phyloP scores from a whole-genome alignment of 768 basidiomycete species.

The Suillus weaverae region DNA sequence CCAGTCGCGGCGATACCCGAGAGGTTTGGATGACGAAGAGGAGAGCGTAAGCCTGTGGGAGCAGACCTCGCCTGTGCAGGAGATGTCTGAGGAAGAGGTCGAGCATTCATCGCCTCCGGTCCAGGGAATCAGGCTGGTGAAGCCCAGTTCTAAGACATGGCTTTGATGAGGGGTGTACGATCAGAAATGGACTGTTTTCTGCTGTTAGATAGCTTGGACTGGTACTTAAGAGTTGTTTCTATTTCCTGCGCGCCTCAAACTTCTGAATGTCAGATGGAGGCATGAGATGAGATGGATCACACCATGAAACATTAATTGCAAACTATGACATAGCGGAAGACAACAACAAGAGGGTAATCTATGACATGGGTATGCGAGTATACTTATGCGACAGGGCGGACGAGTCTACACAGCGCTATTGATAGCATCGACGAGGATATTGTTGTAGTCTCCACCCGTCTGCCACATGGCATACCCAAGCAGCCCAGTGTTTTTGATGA shows the following conservation, averaged over 20 bases:
- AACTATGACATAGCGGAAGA: not conserved
- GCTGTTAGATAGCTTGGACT: not conserved
- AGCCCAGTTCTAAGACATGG: constrained; percentile 22
- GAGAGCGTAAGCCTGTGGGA: constrained; percentile 61
- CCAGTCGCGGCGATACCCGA: constrained; percentile 50
- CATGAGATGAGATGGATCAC: not conserved
- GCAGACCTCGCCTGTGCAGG: constrained; percentile 23
- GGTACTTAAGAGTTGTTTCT: not conserved
- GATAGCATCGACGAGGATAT: constrained; percentile 61
- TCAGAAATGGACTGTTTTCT: constrained; percentile 1
- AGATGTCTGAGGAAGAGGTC: constrained; percentile 14
- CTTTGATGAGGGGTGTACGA: constrained; percentile 16
- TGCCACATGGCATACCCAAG: constrained; percentile 70
- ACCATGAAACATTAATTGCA: not conserved
- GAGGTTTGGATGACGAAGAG: constrained; percentile 55
- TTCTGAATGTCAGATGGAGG: not conserved
- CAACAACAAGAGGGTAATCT: not conserved
- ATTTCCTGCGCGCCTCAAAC: not conserved
- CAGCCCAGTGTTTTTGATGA: constrained; percentile 49
- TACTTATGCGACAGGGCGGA: not conserved
- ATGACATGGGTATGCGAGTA: not conserved
- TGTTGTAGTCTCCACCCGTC: constrained; percentile 57
- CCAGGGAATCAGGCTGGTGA: constrained; percentile 44
- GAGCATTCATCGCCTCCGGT: constrained; percentile 7
- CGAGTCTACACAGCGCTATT: constrained; percentile 11